Percentiles rank a stretch among this genome's conserved stretches.
phyloP scores from a whole-genome alignment of 1,284 basidiomycete species.

The Rhodotorula mucilaginosa region DNA sequence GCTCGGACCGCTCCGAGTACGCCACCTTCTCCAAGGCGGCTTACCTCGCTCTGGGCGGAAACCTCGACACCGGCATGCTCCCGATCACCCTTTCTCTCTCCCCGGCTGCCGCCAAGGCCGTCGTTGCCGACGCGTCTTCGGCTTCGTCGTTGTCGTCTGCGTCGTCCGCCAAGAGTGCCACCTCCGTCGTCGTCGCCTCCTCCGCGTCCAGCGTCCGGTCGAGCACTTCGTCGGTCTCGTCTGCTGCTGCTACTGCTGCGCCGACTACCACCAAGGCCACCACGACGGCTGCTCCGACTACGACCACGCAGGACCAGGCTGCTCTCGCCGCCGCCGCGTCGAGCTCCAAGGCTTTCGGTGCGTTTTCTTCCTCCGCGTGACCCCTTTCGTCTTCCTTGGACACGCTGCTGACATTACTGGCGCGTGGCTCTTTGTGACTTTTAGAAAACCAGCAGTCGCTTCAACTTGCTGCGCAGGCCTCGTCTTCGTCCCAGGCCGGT shows the following conservation, averaged over 20 bases:
- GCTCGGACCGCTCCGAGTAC: conserved; percentile 15
- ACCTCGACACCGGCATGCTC: conserved; percentile 21
- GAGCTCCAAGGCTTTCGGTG: conserved; percentile 10
- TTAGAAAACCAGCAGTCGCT: neutral
- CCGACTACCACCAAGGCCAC: neutral
- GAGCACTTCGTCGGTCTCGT: neutral
- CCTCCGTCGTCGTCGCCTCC: neutral
- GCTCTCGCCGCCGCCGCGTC: neutral
- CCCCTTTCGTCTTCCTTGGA: neutral
- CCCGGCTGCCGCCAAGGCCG: neutral
- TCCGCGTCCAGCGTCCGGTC: neutral
- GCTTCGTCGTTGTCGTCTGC: neutral
- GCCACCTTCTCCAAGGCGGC: conserved; percentile 21
- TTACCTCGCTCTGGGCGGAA: conserved; percentile 11
- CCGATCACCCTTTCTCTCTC: conserved; percentile 9
- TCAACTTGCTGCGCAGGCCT: neutral
- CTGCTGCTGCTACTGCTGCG: neutral
- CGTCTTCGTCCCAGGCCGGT: neutral
- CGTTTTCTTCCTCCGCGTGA: neutral
- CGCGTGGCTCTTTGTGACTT: neutral
- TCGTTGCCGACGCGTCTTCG: neutral
- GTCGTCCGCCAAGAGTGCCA: neutral
- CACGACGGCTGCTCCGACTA: neutral
- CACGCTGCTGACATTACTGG: neutral
- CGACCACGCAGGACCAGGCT: neutral